Evolutionary conservation across 176 grass and related monocot species (phyloP), one percentile per base, ranked within the genome.

Genomic region (Olyra latifolia): DNA sequence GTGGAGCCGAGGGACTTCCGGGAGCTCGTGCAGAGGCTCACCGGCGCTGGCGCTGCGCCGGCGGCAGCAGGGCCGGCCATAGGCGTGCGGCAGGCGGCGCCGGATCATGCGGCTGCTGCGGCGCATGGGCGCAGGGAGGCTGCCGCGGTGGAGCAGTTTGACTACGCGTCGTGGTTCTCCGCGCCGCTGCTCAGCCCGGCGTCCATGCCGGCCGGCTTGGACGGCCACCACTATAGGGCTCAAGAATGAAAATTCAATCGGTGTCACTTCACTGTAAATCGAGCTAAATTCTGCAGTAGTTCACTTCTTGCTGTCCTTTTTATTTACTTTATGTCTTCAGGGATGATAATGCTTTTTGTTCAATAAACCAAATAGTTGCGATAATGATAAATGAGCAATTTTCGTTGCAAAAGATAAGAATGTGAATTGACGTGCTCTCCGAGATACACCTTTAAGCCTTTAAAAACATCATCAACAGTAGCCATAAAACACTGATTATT

Each of bases 21-120:
- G 19, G 76, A 84, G 63, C 85, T 91, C 62, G 89, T 91, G 85
- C 89, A 91, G 89, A 62, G 75, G 80, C 89, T 91, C 71, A 91
- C 89, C 14, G 89, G 89, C 7, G 81, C 89, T 1, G 73, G 41
- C 45, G 0, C 81, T 16, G 27, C 72, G 53, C 1, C 50, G 9
- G 14, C 14, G 6, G 0, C 55, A 46, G 0, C 61, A 55, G 10
- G 20, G 4, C 46, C 24, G 43, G 44, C 41, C 45, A 10, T 72
- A 66, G 66, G 22, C 32, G 10, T 44, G 71, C n/a, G 10, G 62
- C 59, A 35, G 44, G 30, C 56, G 25, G 22, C 2, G 0, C 29
- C 63, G 14, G 41, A 4, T 22, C 52, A 72, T 1, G 60, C 39
- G 12, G 68, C 0, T 8, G n/a, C 62, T 4, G 67, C 55, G 42